Evolutionary conservation across 176 grass and related monocot genomes (phyloP).

Genomic region (Carex parvula): DNA sequence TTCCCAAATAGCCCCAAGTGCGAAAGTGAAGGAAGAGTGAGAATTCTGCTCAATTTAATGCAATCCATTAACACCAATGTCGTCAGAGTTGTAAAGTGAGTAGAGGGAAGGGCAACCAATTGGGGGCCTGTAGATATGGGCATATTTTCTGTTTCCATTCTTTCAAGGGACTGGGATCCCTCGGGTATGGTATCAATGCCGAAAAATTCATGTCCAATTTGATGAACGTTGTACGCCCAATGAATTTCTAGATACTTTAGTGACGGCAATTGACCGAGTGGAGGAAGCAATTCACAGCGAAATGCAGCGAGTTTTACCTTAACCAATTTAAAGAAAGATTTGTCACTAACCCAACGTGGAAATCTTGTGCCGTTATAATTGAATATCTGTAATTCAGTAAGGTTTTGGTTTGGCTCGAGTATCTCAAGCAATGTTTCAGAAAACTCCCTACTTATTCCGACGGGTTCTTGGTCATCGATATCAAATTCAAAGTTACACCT

Average conservation of each 20-base stretch:
- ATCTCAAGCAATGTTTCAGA: slow-evolving; percentile 38
- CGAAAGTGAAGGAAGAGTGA: neutral
- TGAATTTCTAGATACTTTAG: slow-evolving; percentile 26
- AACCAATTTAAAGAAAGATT: slow-evolving; percentile 28
- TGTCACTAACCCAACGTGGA: slow-evolving; percentile 41
- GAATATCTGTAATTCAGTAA: slow-evolving; percentile 28
- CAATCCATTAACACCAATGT: slow-evolving; percentile 31
- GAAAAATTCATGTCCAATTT: slow-evolving; percentile 24
- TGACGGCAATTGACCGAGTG: slow-evolving; percentile 37
- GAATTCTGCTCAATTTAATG: slow-evolving; percentile 20
- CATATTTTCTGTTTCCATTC: neutral
- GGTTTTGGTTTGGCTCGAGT: slow-evolving; percentile 35
- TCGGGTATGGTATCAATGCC: neutral
- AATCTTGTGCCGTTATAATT: slow-evolving; percentile 31
- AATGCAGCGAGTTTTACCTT: slow-evolving; percentile 30
- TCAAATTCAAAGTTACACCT: slow-evolving; percentile 27
- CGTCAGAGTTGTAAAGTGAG: slow-evolving; percentile 4
- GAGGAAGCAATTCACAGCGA: slow-evolving; percentile 27
- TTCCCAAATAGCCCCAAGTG: slow-evolving; percentile 31
- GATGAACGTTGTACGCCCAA: slow-evolving; percentile 8
- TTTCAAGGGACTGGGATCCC: neutral
- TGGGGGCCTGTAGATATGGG: neutral
- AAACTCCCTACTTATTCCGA: neutral
- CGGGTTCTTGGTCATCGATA: neutral
- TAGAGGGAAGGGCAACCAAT: neutral